Conservation (phyloP, 2,329 filamentous ascomycete species). For the Talaromyces albobiverticillius region DNA sequence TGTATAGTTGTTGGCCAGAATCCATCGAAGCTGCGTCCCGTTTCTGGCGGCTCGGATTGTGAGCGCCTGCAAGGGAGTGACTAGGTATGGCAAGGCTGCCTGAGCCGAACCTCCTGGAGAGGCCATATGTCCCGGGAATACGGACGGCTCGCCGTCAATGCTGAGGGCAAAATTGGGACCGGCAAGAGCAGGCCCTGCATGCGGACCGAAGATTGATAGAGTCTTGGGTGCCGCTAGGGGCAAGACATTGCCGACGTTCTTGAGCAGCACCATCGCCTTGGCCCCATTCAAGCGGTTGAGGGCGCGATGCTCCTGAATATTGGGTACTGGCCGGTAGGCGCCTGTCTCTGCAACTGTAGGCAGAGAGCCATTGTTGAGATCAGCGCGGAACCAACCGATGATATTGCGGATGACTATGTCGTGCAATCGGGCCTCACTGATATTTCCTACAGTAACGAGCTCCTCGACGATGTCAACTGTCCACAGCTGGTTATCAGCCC, state of each 20-base stretch:
- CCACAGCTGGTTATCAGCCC: constrained; percentile 42
- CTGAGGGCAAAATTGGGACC: neutral
- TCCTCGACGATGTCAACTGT: constrained; percentile 42
- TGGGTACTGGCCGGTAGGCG: neutral
- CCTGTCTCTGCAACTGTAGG: neutral
- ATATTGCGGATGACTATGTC: constrained; percentile 56
- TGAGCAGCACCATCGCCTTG: constrained; percentile 63
- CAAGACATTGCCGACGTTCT: constrained; percentile 56
- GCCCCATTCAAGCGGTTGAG: constrained; percentile 26
- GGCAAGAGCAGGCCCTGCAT: constrained; percentile 34
- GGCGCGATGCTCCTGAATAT: neutral
- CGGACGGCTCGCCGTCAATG: no score
- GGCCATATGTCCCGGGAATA: no score
- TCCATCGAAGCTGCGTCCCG: neutral
- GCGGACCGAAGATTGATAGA: constrained; percentile 63
- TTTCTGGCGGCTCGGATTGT: neutral
- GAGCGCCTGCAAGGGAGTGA: neutral
- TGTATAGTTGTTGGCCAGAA: no score
- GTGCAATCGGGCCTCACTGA: constrained; percentile 54
- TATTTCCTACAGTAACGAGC: constrained; percentile 59
- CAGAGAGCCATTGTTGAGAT: neutral
- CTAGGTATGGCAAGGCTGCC: neutral
- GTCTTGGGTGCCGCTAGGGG: constrained; percentile 51
- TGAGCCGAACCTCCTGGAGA: no score
- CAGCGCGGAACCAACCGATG: constrained; percentile 1